Percentiles rank a stretch among this genome's conserved stretches.
Evolutionary conservation across 2,329 filamentous ascomycete genomes (phyloP).

Genomic region (Pseudogymnoascus sp.): DNA sequence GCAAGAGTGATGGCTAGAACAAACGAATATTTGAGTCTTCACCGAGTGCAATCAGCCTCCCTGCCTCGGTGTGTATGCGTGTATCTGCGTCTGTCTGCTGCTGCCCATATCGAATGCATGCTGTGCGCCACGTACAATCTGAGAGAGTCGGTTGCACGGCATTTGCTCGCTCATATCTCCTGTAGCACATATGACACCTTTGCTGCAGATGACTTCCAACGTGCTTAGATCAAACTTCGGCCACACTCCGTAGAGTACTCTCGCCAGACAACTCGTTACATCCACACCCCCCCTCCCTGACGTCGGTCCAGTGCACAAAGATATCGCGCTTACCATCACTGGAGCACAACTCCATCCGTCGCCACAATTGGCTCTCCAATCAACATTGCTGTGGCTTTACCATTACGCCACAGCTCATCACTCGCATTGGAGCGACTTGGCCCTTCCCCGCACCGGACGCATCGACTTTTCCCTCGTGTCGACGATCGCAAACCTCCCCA

Average conservation of each 20-base stretch:
- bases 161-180: neutral
- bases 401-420: neutral
- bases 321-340: neutral
- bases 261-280: neutral
- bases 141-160: neutral
- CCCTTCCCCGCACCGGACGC: neutral
- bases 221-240: neutral
- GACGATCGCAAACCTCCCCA: neutral
- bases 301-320: neutral
- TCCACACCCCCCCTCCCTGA: neutral
- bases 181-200: neutral
- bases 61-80: neutral
- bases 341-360: neutral
- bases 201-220: neutral
- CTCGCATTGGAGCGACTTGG: neutral
- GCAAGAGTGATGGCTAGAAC: neutral
- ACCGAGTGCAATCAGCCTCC: neutral
- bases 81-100: neutral
- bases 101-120: neutral
- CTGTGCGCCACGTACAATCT: neutral
- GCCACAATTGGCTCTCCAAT: neutral
- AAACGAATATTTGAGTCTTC: neutral
- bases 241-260: too few species aligned
- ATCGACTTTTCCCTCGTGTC: slow-evolving; percentile 1
- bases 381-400: neutral